phyloP scores from a whole-genome alignment of 805 yeast genomes.

The Saccharomycopsis sp. region DNA sequence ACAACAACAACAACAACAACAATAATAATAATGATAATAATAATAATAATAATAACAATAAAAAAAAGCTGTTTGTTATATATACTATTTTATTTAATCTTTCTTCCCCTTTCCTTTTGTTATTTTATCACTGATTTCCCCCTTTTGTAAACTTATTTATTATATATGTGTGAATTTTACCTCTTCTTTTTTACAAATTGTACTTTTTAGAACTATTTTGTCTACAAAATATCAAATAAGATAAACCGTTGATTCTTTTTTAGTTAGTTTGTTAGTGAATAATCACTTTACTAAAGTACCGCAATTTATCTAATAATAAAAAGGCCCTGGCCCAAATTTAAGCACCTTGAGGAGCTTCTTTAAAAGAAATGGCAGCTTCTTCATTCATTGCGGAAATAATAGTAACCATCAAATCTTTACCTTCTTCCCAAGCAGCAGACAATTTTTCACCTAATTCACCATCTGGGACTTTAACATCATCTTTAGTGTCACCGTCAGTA shows the following conservation, averaged over 20 bases:
- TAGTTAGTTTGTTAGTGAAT: no score
- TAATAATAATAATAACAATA: no score
- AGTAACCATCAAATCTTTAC: slow-evolving; percentile 95
- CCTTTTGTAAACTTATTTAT: slow-evolving; percentile 1
- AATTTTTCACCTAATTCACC: slow-evolving; percentile 94
- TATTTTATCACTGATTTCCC: neutral
- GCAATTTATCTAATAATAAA: slow-evolving; percentile 10
- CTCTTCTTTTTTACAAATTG: no score
- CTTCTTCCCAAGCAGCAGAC: slow-evolving; percentile 92
- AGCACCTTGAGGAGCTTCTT: slow-evolving; percentile 86
- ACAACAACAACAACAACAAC: no score
- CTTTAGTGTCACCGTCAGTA: slow-evolving; percentile 97
- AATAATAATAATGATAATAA: no score
- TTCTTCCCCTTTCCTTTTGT: neutral
- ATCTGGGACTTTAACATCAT: slow-evolving; percentile 97
- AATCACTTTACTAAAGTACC: neutral
- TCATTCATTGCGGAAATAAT: slow-evolving; percentile 98
- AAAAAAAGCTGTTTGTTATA: neutral
- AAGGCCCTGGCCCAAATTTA: slow-evolving; percentile 25
- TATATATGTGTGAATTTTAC: no score
- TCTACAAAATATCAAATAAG: neutral
- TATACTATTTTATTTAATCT: neutral
- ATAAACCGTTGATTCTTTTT: no score
- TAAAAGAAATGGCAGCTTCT: slow-evolving; percentile 97
- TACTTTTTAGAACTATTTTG: neutral